These are phyloP conservation scores for Lantana camara DNA, from an alignment of 257 asterid genomes.

Conservation along the genomic window DNA sequence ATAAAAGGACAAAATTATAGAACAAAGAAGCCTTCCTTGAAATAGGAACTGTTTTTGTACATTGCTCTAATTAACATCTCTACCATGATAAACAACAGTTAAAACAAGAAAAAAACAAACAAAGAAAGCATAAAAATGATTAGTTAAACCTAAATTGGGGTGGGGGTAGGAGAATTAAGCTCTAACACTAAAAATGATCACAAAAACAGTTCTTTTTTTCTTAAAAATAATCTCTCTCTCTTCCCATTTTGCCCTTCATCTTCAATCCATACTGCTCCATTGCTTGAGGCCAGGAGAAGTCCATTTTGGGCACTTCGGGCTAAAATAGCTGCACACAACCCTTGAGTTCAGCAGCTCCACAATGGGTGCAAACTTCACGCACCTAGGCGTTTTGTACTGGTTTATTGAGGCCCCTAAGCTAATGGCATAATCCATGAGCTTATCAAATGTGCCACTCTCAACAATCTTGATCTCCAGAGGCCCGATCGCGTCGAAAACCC, in stretches of 20 bases:
- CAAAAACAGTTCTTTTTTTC: constrained; percentile 35
- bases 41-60: constrained; percentile 48
- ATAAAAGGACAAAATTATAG: not conserved
- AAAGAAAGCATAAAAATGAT: constrained; percentile 35
- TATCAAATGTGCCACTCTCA: constrained; percentile 70
- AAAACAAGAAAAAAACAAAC: constrained; percentile 15
- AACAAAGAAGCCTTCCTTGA: constrained; percentile 21
- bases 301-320: constrained; percentile 79
- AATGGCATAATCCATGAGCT: constrained; percentile 84
- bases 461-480: constrained; percentile 76
- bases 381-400: constrained; percentile 81
- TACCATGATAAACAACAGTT: constrained; percentile 37
- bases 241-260: not conserved
- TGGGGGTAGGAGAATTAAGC: constrained; percentile 15
- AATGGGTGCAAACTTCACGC: constrained; percentile 68
- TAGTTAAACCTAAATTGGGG: constrained; percentile 43
- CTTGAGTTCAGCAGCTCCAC: constrained; percentile 65
- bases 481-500: constrained; percentile 64
- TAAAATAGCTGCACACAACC: constrained; percentile 47
- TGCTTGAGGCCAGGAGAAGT: constrained; percentile 58
- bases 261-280: constrained; percentile 53
- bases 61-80: constrained; percentile 32
- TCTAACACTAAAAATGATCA: constrained; percentile 42
- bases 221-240: too few species aligned
- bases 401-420: constrained; percentile 76